Base-by-base conservation (phyloP, 306 rosid species). In the Casuarina equisetifolia region DNA sequence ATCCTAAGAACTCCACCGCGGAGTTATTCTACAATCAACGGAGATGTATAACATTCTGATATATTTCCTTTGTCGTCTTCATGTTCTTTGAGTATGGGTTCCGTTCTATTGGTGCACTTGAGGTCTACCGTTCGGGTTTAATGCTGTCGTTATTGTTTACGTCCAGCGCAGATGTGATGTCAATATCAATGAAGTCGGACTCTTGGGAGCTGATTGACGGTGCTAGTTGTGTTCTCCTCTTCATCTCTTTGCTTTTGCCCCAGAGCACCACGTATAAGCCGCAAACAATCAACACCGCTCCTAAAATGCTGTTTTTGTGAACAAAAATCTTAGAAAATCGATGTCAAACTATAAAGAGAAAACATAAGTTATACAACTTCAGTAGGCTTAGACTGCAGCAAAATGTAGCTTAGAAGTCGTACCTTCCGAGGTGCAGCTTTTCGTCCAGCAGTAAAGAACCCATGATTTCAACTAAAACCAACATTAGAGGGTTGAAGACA, bases 381-480 rank as follows among this genome's bases (percentile, higher is more conserved):
- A 25, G 32, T 25, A 25, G 32, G 32, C 32, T 25, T 0, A 25
- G 32, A 25, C 32, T 25, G 32, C 32, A 25, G 32, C 32, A 25
- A 25, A 25, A 25, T 25, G 20, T n/a, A 6, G 25, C 9, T 57
- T 57, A 57, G 0, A 39, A 0, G 9, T 16, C 4, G 10, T 86
- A 91, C 96, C 90, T 86, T 77, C 96, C 96, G 3, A 87, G 74
- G 52, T 84, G 83, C 9, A 90, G 54, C 20, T 81, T 80, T 44
- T 88, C 94, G 9, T 81, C 67, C 9, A 86, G 76, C 2, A 73
- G 3, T 55, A 90, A 44, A 13, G 90, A 84, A 2, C 84, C 88
- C 2, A 54, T 85, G 4, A 90, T 1, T 35, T 84, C 92, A 40
- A 90, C 88, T 0, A 84, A 42, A 52, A 90, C 51, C 49, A 90